Conservation (phyloP, 2,329 filamentous ascomycete genomes). For the Colletotrichum godetiae region DNA sequence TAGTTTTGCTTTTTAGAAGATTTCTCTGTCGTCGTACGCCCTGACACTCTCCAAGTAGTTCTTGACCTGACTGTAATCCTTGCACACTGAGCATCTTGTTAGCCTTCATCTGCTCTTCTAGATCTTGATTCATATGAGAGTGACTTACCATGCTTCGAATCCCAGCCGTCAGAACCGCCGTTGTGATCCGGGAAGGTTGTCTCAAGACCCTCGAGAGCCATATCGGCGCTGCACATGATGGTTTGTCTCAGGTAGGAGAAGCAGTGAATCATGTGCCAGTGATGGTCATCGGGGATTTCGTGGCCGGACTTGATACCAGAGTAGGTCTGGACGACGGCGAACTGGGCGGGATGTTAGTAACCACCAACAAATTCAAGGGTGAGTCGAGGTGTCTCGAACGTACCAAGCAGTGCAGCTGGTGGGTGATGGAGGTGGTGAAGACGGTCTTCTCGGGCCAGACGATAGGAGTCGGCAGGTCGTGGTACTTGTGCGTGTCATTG, state of each 20-base stretch:
- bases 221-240: slow-evolving; percentile 58
- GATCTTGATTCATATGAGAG: neutral
- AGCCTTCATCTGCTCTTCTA: neutral
- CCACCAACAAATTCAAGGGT: accelerated
- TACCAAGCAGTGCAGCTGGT: slow-evolving; percentile 57
- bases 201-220: slow-evolving; percentile 57
- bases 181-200: slow-evolving; percentile 60
- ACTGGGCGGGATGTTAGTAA: slow-evolving; percentile 36
- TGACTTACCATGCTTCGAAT: slow-evolving; percentile 55
- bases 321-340: slow-evolving; percentile 56
- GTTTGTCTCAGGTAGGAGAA: slow-evolving; percentile 60
- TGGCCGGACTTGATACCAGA: slow-evolving; percentile 52
- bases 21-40: slow-evolving; percentile 56
- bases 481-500: slow-evolving; percentile 47
- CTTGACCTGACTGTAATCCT: slow-evolving; percentile 54
- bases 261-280: slow-evolving; percentile 61
- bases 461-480: slow-evolving; percentile 51
- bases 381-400: too few species aligned
- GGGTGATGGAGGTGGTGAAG: slow-evolving; percentile 56
- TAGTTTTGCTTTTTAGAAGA: slow-evolving; percentile 45
- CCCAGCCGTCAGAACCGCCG: slow-evolving; percentile 58
- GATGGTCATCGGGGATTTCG: slow-evolving; percentile 54
- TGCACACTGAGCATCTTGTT: slow-evolving; percentile 48
- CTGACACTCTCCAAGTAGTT: slow-evolving; percentile 56
- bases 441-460: slow-evolving; percentile 49